Evolutionary conservation across 225 moss, liverwort and hornwort genomes (phyloP).

Genomic region (Polytrichum commune): DNA sequence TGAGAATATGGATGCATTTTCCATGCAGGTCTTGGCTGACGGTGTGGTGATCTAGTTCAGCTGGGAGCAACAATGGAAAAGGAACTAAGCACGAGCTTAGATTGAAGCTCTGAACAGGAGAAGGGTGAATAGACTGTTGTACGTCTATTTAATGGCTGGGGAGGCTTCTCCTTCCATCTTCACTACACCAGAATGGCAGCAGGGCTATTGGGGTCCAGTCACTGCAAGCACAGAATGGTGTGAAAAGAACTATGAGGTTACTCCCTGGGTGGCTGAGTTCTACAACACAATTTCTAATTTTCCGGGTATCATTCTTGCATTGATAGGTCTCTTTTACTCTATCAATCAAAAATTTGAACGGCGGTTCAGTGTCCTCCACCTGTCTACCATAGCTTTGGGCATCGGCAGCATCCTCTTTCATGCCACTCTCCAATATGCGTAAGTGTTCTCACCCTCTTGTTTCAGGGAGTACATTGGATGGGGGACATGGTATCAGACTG

Average conservation of each 20-base stretch:
- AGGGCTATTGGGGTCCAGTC: conserved; percentile 89
- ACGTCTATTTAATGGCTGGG: conserved; percentile 34
- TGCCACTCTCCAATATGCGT: conserved; percentile 86
- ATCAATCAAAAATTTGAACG: conserved; percentile 86
- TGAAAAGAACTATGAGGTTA: conserved; percentile 77
- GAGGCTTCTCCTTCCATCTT: conserved; percentile 17
- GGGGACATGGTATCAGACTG: no score
- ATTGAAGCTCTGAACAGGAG: conserved; percentile 19
- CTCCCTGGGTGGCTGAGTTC: conserved; percentile 86
- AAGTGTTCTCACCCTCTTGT: conserved; percentile 24
- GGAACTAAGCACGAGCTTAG: neutral
- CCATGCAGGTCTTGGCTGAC: conserved; percentile 11
- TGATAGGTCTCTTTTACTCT: conserved; percentile 75
- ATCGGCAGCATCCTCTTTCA: conserved; percentile 97
- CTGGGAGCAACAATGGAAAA: conserved; percentile 26
- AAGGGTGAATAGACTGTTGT: neutral
- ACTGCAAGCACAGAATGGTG: conserved; percentile 96
- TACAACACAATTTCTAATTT: conserved; percentile 86
- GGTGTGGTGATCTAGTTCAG: conserved; percentile 2
- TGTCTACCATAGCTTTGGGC: conserved; percentile 81
- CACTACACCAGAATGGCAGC: conserved; percentile 28
- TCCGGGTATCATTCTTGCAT: conserved; percentile 77
- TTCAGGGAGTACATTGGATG: no score
- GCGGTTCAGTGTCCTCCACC: conserved; percentile 87
- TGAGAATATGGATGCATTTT: neutral